phyloP scores from a whole-genome alignment of 73 alveolate species.

The Paramecium caudatum region DNA sequence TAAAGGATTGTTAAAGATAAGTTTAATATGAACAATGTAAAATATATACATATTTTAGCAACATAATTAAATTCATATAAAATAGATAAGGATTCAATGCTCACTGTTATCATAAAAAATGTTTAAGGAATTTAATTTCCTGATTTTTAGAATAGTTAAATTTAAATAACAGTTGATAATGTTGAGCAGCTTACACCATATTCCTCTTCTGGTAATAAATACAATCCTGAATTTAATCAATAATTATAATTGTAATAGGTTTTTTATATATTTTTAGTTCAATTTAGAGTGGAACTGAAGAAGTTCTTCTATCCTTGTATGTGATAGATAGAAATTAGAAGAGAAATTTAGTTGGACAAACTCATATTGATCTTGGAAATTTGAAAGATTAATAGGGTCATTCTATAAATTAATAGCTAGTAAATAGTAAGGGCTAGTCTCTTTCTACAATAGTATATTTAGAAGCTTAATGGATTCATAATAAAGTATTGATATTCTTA shows the following conservation, averaged over 20 bases:
- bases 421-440: neutral
- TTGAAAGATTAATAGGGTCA: slow-evolving; percentile 30
- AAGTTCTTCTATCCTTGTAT: neutral
- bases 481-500: neutral
- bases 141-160: slow-evolving; percentile 12
- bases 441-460: neutral
- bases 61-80: neutral
- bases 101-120: neutral
- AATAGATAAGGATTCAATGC: slow-evolving; percentile 49
- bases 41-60: neutral
- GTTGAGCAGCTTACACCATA: neutral
- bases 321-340: neutral
- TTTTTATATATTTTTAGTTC: neutral
- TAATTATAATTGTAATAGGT: slow-evolving; percentile 1
- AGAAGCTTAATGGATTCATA: slow-evolving; percentile 29
- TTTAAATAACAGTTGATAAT: slow-evolving; percentile 33
- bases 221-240: slow-evolving; percentile 7
- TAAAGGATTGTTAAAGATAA: neutral
- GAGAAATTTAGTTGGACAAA: slow-evolving; percentile 48
- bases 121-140: neutral
- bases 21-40: neutral
- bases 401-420: neutral
- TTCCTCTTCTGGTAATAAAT: slow-evolving; percentile 9
- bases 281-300: slow-evolving; percentile 17
- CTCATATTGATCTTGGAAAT: neutral